Base-by-base conservation (phyloP, 495 filamentous ascomycete species). In the Hypoxylon perforatum region DNA sequence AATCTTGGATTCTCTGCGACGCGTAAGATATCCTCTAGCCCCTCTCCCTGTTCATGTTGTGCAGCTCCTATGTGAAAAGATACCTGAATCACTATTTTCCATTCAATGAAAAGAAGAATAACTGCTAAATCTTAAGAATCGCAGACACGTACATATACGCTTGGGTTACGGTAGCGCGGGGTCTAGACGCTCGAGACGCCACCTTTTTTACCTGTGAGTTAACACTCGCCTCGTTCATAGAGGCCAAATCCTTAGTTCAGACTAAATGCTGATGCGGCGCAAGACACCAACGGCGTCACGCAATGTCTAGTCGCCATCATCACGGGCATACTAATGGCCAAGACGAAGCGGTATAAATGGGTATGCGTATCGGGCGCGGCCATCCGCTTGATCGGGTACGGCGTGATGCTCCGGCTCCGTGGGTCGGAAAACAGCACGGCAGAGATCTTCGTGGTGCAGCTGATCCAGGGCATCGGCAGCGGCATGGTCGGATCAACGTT, bases 391-490 rank as follows among this genome's bases (percentile, higher is more conserved):
- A 58, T 82, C 21, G 82, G 82, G 7, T 84, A 84, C 54, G 81
- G 80, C 1, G 73, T 83, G 28, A 84, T 84, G 81, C 75, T 82
- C 35, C 77, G 79, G 0, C 76, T 83, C 14, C 76, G 82, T 1
- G 81, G 78, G 1, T 77, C 79, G 51, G 69, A 78, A 3, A 84
- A 81, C 57, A 78, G 77, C 14, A 54, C 74, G 1, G 78, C 66
- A 0, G 81, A 83, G 63, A 75, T 83, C 1, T 80, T 83, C 58
- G 63, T 80, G 45, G 80, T 81, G 3, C 82, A 84, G 49, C 63
- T 82, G 6, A 72, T 83, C 10, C 82, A 84, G 60, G 82, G 82
- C 2, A 61, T 81, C 8, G 82, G 81, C 6, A 81, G 76, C 39
- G 80, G 82, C 3, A 80, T 84, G 50, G 80, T 84, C 55, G 74